These are phyloP conservation scores for Microascus cirrosus DNA, from an alignment of 2,329 filamentous ascomycete species.

Conservation along the genomic window DNA sequence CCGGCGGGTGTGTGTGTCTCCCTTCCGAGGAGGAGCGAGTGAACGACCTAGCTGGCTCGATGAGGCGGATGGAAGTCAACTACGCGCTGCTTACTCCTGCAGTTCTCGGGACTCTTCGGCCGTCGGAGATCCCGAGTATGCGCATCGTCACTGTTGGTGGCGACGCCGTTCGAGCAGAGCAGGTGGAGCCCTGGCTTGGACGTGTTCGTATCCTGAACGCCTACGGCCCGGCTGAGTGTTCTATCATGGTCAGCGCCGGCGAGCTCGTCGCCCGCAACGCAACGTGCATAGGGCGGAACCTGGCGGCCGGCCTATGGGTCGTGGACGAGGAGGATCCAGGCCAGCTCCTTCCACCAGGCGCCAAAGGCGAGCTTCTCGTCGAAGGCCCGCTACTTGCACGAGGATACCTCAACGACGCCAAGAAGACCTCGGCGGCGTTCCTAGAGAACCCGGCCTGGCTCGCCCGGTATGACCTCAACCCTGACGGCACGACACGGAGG, in stretches of 20 bases:
- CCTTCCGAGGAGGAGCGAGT: neutral
- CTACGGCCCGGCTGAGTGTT: constrained; percentile 43
- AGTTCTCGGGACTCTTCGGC: constrained; percentile 9
- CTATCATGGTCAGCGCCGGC: too few species aligned
- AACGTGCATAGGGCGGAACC: too few species aligned
- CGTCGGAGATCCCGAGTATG: too few species aligned
- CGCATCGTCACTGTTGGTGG: too few species aligned
- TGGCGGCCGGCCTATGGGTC: constrained; percentile 17
- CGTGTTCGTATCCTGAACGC: constrained; percentile 35
- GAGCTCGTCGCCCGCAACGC: too few species aligned
- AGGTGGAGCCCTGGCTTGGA: constrained; percentile 12
- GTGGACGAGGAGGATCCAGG: constrained; percentile 16
- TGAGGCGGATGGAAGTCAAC: neutral
- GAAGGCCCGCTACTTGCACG: constrained; percentile 32
- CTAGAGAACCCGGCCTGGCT: constrained; percentile 29
- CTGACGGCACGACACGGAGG: constrained; percentile 14
- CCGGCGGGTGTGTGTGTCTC: neutral
- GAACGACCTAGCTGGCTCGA: neutral
- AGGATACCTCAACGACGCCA: constrained; percentile 34
- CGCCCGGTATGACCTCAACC: constrained; percentile 24
- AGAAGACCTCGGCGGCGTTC: constrained; percentile 30
- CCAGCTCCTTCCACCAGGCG: constrained; percentile 16
- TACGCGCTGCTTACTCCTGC: neutral
- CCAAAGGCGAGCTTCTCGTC: constrained; percentile 23
- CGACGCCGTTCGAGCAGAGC: too few species aligned